These are phyloP conservation scores for Platanus orientalis DNA, from an alignment of 164 flowering plant genomes.

Conservation along the genomic window DNA sequence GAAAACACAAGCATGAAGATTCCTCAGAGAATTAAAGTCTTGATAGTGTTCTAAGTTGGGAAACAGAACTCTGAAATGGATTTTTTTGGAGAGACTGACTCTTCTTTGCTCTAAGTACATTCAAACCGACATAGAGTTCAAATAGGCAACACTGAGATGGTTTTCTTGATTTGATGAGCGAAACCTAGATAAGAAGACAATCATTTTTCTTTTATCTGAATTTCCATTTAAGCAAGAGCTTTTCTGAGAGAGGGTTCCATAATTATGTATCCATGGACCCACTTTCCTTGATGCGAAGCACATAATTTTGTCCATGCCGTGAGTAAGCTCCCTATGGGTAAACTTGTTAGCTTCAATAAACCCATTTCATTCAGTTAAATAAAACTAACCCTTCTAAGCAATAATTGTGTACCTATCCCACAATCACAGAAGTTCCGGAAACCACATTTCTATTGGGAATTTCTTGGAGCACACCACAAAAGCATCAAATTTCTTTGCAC, in stretches of 20 bases:
- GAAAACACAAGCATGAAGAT: constrained; percentile 33
- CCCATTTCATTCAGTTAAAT: constrained; percentile 63
- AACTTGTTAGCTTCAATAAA: constrained; percentile 47
- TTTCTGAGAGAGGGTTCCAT: too few relatives aligned
- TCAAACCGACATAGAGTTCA: background rate
- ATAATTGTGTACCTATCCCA: constrained; percentile 59
- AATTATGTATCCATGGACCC: constrained; percentile 67
- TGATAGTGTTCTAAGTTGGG: constrained; percentile 24
- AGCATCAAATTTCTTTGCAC: constrained; percentile 39
- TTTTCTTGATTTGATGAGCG: constrained; percentile 1
- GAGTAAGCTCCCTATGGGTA: constrained; percentile 54
- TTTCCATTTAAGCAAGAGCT: too few relatives aligned
- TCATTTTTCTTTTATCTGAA: too few relatives aligned
- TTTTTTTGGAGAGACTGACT: constrained; percentile 4
- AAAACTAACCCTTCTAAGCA: constrained; percentile 51
- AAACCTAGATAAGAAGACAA: constrained; percentile 14
- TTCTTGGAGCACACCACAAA: constrained; percentile 44
- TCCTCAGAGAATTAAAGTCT: constrained; percentile 25
- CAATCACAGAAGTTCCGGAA: constrained; percentile 72
- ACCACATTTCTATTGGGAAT: constrained; percentile 50
- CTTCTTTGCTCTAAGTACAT: background rate
- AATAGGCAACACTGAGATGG: background rate
- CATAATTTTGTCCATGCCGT: constrained; percentile 58
- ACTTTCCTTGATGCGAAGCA: constrained; percentile 69
- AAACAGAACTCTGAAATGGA: constrained; percentile 15